Conservation (phyloP, 2,329 filamentous ascomycete species). For the Microcyclospora tardicrescens region DNA sequence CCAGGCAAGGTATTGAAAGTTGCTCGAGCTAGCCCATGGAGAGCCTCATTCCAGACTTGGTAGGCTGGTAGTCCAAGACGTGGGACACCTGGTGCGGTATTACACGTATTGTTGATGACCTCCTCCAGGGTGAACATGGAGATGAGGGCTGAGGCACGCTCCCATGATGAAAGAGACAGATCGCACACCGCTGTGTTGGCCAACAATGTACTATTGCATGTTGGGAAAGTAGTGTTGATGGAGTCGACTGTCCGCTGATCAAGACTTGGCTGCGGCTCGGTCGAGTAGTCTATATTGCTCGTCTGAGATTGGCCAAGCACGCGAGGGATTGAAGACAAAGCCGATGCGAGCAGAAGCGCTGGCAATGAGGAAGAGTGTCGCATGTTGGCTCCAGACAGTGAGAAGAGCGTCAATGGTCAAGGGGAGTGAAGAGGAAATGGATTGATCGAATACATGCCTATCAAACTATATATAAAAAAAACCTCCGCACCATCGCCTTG, state of each 20-base stretch:
- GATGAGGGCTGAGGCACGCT: slow-evolving; percentile 33
- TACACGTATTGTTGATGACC: slow-evolving; percentile 40
- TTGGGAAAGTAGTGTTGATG: slow-evolving; percentile 24
- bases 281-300: neutral
- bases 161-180: slow-evolving; percentile 15
- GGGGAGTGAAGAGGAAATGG: too few relatives aligned
- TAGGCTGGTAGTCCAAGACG: slow-evolving; percentile 44
- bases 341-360: neutral
- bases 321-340: neutral
- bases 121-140: slow-evolving; percentile 38
- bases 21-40: slow-evolving; percentile 37
- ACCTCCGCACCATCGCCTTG: too few relatives aligned
- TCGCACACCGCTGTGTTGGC: slow-evolving; percentile 39
- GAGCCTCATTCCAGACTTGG: slow-evolving; percentile 45
- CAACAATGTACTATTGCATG: slow-evolving; percentile 37
- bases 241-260: slow-evolving; percentile 3
- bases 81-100: slow-evolving; percentile 34
- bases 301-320: slow-evolving; percentile 2
- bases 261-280: slow-evolving; percentile 3
- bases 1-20: slow-evolving; percentile 16
- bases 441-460: too few relatives aligned
- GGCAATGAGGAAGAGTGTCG: neutral
- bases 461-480: too few relatives aligned
- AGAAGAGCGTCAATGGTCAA: too few relatives aligned
- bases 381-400: too few relatives aligned